phyloP scores from a whole-genome alignment of 306 rosid genomes.

The Ormosia emarginata region DNA sequence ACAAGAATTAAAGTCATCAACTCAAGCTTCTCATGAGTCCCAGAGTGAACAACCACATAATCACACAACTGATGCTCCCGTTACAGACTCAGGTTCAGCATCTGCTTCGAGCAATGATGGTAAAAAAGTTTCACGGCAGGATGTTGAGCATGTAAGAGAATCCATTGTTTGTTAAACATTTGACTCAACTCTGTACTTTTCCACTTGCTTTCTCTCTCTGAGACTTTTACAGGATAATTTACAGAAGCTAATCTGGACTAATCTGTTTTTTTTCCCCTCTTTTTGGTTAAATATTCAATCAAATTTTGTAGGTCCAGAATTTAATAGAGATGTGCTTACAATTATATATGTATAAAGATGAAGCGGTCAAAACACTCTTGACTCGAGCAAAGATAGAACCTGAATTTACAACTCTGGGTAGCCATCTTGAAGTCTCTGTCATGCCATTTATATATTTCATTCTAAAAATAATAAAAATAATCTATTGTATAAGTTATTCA shows the following conservation, averaged over 20 bases:
- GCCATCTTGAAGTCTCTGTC: conserved; percentile 27
- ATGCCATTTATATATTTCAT: neutral
- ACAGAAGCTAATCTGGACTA: conserved; percentile 8
- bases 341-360: conserved; percentile 91
- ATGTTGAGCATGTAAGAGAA: conserved; percentile 83
- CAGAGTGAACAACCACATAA: conserved; percentile 65
- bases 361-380: conserved; percentile 90
- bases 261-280: neutral
- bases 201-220: neutral
- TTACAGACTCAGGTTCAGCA: conserved; percentile 69
- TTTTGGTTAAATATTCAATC: conserved; percentile 25
- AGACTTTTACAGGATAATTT: neutral
- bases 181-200: neutral
- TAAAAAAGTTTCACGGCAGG: conserved; percentile 91
- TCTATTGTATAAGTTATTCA: neutral
- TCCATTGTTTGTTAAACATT: neutral
- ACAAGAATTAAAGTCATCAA: conserved; percentile 65
- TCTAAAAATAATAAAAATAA: neutral
- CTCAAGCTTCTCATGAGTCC: conserved; percentile 73
- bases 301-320: conserved; percentile 81
- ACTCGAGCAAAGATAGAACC: conserved; percentile 97
- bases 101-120: conserved; percentile 79
- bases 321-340: conserved; percentile 93
- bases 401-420: conserved; percentile 92
- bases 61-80: conserved; percentile 75